Conservation (phyloP, 805 yeast species). For the Wickerhamiella vanderwaltii region DNA sequence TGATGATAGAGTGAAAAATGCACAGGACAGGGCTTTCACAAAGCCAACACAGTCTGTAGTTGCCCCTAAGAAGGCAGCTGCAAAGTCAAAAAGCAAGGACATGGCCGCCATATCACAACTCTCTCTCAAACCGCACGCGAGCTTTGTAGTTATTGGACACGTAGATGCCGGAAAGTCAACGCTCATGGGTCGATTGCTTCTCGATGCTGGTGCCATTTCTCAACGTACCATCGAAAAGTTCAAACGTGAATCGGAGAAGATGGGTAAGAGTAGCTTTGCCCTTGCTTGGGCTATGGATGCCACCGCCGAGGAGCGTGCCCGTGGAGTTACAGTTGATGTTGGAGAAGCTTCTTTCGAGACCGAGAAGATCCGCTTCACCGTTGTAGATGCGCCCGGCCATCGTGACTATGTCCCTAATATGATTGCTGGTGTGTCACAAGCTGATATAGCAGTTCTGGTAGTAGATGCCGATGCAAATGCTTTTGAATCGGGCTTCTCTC, state of each 20-base stretch:
- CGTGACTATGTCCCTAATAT: constrained; percentile 72
- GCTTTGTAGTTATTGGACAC: constrained; percentile 77
- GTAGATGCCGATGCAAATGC: constrained; percentile 56
- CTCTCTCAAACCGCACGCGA: constrained; percentile 39
- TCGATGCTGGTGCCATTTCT: constrained; percentile 56
- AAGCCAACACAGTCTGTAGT: not conserved
- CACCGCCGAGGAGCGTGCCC: constrained; percentile 55
- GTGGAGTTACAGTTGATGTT: constrained; percentile 73
- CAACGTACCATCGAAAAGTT: constrained; percentile 50
- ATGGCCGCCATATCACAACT: constrained; percentile 8
- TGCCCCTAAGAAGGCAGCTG: not conserved
- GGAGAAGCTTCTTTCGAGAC: constrained; percentile 60
- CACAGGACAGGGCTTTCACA: constrained; percentile 35
- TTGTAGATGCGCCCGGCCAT: constrained; percentile 81
- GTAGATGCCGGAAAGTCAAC: constrained; percentile 83
- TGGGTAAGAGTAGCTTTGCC: constrained; percentile 70
- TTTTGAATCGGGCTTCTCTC: constrained; percentile 55
- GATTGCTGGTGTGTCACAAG: constrained; percentile 74
- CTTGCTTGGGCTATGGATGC: constrained; percentile 81
- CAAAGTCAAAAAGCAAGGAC: constrained; percentile 10
- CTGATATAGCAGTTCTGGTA: constrained; percentile 61
- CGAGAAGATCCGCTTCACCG: constrained; percentile 40
- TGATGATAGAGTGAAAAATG: constrained; percentile 55
- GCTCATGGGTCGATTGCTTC: constrained; percentile 58
- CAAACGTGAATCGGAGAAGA: constrained; percentile 49